phyloP scores from a whole-genome alignment of 352 stramenopile genomes.

The Phytophthora pseudosyringae region DNA sequence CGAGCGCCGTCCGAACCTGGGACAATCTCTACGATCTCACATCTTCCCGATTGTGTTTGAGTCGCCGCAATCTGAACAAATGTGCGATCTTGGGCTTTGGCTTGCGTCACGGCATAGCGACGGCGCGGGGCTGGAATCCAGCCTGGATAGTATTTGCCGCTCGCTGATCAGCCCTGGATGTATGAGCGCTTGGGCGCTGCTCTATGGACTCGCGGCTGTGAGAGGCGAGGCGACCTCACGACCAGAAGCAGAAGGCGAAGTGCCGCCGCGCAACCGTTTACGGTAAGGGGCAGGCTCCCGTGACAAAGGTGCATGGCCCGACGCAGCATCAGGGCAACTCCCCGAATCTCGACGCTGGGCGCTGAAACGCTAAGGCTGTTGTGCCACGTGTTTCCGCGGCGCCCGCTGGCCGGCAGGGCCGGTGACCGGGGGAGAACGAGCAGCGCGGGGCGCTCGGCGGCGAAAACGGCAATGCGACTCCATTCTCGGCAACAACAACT shows the following conservation, averaged over 20 bases:
- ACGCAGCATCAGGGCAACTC: conserved; percentile 16
- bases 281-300: background rate
- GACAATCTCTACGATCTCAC: conserved; percentile 16
- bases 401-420: conserved; percentile 1
- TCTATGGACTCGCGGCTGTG: conserved; percentile 11
- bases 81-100: conserved; percentile 7
- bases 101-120: conserved; percentile 11
- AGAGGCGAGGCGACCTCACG: background rate
- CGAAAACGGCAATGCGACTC: background rate
- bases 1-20: background rate
- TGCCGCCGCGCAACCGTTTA: background rate
- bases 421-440: conserved; percentile 13
- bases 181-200: conserved; percentile 4
- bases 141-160: conserved; percentile 7
- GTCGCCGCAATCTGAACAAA: conserved; percentile 7
- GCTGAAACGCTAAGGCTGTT: conserved; percentile 7
- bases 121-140: background rate
- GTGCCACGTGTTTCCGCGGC: conserved; percentile 18
- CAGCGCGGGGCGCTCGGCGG: background rate
- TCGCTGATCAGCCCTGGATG: conserved; percentile 6
- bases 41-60: background rate
- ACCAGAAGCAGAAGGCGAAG: conserved; percentile 19
- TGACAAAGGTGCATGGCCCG: conserved; percentile 4
- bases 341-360: conserved; percentile 8
- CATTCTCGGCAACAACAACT: conserved; percentile 8